These are phyloP conservation scores for Calocybe cyanea DNA, from an alignment of 768 basidiomycete species.

Conservation along the genomic window DNA sequence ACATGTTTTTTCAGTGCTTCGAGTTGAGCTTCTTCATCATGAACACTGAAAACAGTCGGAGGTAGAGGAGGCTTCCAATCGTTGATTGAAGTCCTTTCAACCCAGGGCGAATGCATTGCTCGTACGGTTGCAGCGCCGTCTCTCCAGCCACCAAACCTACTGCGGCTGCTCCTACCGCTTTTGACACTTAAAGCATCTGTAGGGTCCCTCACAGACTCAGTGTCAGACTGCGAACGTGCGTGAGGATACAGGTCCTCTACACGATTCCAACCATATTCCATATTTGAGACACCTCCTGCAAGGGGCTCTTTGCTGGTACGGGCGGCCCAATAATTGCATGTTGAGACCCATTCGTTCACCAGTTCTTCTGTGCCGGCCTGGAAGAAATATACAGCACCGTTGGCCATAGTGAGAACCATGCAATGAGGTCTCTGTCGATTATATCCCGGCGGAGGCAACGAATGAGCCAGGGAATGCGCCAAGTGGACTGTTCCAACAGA, in stretches of 20 bases:
- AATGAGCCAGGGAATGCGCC: slow-evolving; percentile 83
- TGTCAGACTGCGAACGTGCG: slow-evolving; percentile 54
- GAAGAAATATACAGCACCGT: slow-evolving; percentile 94
- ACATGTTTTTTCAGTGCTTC: slow-evolving; percentile 88
- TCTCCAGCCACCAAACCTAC: slow-evolving; percentile 65
- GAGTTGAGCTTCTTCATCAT: slow-evolving; percentile 92
- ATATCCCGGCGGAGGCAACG: slow-evolving; percentile 89
- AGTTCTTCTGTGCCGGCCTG: slow-evolving; percentile 98
- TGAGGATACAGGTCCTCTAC: slow-evolving; percentile 52
- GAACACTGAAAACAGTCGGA: slow-evolving; percentile 75
- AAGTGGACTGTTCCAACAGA: slow-evolving; percentile 80
- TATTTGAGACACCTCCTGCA: slow-evolving; percentile 94
- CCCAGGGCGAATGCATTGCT: slow-evolving; percentile 65
- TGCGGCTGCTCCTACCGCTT: slow-evolving; percentile 70
- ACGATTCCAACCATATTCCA: slow-evolving; percentile 98
- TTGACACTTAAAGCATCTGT: slow-evolving; percentile 69
- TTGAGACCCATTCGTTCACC: slow-evolving; percentile 98
- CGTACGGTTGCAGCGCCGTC: slow-evolving; percentile 66
- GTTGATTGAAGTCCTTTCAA: slow-evolving; percentile 73
- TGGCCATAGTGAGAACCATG: slow-evolving; percentile 88
- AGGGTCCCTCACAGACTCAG: slow-evolving; percentile 46
- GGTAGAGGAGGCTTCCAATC: slow-evolving; percentile 95
- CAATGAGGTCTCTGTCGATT: slow-evolving; percentile 88
- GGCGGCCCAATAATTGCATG: slow-evolving; percentile 99
- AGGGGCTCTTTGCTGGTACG: slow-evolving; percentile 93